Base-by-base conservation (phyloP, 257 asterid genomes). In the Ligustrum vulgare region DNA sequence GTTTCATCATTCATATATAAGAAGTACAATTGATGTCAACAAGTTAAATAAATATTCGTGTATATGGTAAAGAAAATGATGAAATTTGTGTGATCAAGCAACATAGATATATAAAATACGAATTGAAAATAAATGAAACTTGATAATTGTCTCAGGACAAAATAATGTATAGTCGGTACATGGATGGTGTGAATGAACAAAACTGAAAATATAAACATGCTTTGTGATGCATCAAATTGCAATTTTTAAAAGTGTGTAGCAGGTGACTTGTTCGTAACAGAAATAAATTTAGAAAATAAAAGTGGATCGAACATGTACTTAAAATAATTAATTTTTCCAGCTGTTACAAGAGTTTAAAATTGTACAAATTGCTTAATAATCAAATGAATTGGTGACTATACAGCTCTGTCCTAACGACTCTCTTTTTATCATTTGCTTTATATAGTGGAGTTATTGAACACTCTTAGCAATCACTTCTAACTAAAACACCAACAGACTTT, bases 301-400 rank as follows among this genome's bases (percentile, higher is more conserved):
- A 80, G 81, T 82, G 75, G 81, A 54, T 25, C 13, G 33, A 78
- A 39, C 23, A 54, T 77, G 80, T 32, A 58, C 32, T 16, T 33
- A 43, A 72, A 67, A 36, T 43, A 73, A 11, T 58, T 39, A 2
- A 41, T 25, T 36, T 71, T 39, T 79, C 84, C 89, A 83, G 91
- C 88, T 89, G 86, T 79, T 64, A 56, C 1, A 60, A 5, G 23
- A 20, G 32, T 58, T 58, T 23, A 20, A 9, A 58, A 6, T 58
- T 58, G 12, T 7, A 58, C 13, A 58, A 58, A 20, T 58, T 47
- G 37, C 54, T 58, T 37, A 18, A 18, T 6, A 47, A 47, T 12
- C 20, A 47, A 12, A 56, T 79, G 82, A 70, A 73, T 15, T 43
- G 75, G 77, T 75, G 77, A 49, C 70, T 39, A 69, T 75, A 73